A percentile compares a stretch with the other conserved stretches of the same genome.
phyloP scores from a whole-genome alignment of 306 rosid genomes.

The Medicago arabica region DNA sequence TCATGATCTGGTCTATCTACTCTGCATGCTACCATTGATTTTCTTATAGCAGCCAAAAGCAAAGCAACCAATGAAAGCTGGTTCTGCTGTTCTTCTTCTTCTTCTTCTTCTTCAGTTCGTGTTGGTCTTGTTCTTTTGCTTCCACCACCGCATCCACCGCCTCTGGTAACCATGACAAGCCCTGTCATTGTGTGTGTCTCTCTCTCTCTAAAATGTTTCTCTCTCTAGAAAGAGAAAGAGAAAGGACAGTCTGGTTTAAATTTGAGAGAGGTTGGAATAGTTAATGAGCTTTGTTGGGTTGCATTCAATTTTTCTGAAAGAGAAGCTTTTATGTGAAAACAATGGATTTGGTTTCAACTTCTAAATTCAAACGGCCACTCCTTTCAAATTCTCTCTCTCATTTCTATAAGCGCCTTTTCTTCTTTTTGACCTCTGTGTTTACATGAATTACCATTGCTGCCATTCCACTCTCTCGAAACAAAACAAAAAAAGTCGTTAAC shows the following conservation, averaged over 20 bases:
- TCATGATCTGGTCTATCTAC: constrained; percentile 69
- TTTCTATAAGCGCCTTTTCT: background rate
- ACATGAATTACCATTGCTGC: constrained; percentile 38
- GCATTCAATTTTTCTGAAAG: constrained; percentile 45
- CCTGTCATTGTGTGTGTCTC: constrained; percentile 63
- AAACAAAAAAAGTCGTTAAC: too few relatives aligned
- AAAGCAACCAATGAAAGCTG: constrained; percentile 66
- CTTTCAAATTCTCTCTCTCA: constrained; percentile 53
- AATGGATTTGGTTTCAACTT: background rate
- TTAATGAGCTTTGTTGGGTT: constrained; percentile 55
- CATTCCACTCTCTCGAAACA: constrained; percentile 10
- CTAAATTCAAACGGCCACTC: constrained; percentile 69
- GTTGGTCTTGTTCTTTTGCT: constrained; percentile 42
- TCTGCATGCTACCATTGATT: constrained; percentile 87
- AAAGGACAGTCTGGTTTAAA: constrained; percentile 25
- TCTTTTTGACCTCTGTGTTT: constrained; percentile 24
- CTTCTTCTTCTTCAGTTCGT: constrained; percentile 59
- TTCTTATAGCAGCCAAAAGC: constrained; percentile 72
- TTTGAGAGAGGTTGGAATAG: constrained; percentile 25
- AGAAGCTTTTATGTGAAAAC: background rate
- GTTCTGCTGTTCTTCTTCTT: constrained; percentile 70
- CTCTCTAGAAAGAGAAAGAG: background rate
- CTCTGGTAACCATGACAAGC: constrained; percentile 71
- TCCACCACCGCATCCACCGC: constrained; percentile 78
- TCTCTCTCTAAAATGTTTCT: background rate